Evolutionary conservation across 257 asterid species (phyloP), one percentile per base, ranked within the genome.

Genomic region (Phtheirospermum japonicum): DNA sequence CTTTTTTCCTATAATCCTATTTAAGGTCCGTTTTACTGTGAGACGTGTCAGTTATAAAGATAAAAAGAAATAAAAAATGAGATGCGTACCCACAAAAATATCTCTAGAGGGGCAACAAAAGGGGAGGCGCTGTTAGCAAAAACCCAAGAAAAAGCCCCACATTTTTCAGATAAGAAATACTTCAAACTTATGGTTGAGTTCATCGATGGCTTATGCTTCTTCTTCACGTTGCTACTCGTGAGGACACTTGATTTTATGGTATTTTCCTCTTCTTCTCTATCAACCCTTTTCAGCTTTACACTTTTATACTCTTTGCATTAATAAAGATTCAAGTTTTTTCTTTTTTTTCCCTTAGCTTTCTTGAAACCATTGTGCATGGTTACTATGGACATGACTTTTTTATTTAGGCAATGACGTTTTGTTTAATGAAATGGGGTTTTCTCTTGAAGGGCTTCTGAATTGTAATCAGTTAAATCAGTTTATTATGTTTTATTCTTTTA

Each of bases 141-240:
- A 65, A 49, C 17, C 31, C 58, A 55, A 54, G 46, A 40, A 56
- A 33, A 34, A 42, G 49, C 73, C 65, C 56, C 56, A 39, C 71
- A 52, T 64, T 4, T 72, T 73, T 26, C 61, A 61, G 76, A 65
- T 68, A 63, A 69, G 71, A 72, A 60, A 59, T 31, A 57, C 57
- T 42, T 65, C 70, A 26, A 59, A 67, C 75, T 64, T 76, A 68
- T 72, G 81, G 76, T 72, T 42, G 49, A 42, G 49, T 42, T 42
- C 49, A n/a, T 16, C 17, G 8, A 42, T 42, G 49, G 49, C 49
- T 13, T 42, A 12, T 42, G 5, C 28, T 42, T 42, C 49, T 42
- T 42, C 28, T 1, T 23, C 28, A 23, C 28, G 77, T 71, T 34
- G 52, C 4, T 17, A 45, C 52, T 45, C 3, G 28, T 16, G 52